Base-by-base conservation (phyloP, 2,329 filamentous ascomycete genomes). In the Ophiostoma populinum region DNA sequence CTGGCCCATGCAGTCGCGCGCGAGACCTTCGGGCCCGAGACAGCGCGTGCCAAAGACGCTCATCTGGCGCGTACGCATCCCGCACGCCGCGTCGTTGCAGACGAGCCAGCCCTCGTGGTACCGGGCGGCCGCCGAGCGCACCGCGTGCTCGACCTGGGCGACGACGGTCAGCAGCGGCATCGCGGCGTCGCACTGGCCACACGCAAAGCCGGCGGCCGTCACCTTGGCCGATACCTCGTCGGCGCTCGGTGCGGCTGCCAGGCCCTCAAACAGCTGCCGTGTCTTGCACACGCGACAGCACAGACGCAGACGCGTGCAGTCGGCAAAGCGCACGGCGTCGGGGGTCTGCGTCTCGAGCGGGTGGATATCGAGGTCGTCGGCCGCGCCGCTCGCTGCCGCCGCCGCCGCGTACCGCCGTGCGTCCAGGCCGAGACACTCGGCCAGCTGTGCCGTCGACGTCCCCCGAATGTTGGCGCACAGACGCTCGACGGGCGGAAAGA, bases 401-500 rank as follows among this genome's bases (percentile, higher is more conserved):
- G 44, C 56, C 55, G 38, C 53, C 51, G 67, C 75, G 54, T 95
- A 98, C 47, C 90, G 90, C 46, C 73, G 73, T 18, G 82, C 75
- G 54, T 98, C 90, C 18, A 98, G 74, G 3, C 90, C 90, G 11
- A 98, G 71, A 52, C 90, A 92, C 52, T 94, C 86, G 2, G 90
- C 90, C 8, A 98, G 68, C 44, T 86, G 76, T 2, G 82, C 73
- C 7, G 87, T 80, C 43, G 93, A 92, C 2, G 90, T 98, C 40
- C 90, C 90, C 11, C 73, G 72, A 48, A 98, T 94, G 40, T 92
- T 93, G 41, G 87, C 90, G 53, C 90, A 98, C 16, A 98, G 75
- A 66, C 90, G 82, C 59, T 98, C 90, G 18, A 98, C 90, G 0
- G 90, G 90, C 9, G 90, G 90, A 57, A 98, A 83, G 40, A 98